These are phyloP conservation scores for Hypoxylon sp. DNA, from an alignment of 2,329 filamentous ascomycete species.

Conservation along the genomic window DNA sequence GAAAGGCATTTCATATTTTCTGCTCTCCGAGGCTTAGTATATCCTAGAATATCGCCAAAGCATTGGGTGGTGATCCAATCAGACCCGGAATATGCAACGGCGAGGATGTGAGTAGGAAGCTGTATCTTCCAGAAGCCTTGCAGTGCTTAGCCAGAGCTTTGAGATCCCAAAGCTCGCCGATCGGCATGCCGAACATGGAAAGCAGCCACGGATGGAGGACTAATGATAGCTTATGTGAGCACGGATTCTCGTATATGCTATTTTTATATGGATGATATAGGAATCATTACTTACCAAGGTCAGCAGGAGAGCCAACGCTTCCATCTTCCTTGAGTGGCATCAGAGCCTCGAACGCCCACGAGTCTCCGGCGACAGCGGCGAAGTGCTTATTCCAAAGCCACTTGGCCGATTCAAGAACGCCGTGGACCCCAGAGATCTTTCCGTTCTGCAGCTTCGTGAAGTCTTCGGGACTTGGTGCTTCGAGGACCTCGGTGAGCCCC, in stretches of 20 bases:
- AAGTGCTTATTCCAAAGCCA: conserved; percentile 78
- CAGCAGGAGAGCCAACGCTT: conserved; percentile 41
- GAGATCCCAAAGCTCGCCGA: conserved; percentile 65
- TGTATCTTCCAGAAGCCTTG: conserved; percentile 60
- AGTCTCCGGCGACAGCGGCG: conserved; percentile 69
- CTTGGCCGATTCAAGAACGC: conserved; percentile 59
- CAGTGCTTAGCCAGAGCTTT: conserved; percentile 62
- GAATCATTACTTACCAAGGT: conserved; percentile 49
- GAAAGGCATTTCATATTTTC: no score
- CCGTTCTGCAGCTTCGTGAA: conserved; percentile 45
- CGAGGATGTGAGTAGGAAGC: conserved; percentile 68
- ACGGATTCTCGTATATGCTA: not conserved
- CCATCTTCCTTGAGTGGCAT: conserved; percentile 59
- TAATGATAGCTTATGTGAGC: conserved; percentile 35
- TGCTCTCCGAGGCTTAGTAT: no score
- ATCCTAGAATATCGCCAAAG: conserved; percentile 55
- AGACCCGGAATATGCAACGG: conserved; percentile 66
- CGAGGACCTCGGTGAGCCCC: conserved; percentile 67
- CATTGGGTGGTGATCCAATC: conserved; percentile 58
- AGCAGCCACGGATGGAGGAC: conserved; percentile 59
- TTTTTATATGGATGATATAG: not conserved
- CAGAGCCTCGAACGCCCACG: conserved; percentile 69
- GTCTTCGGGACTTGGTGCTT: conserved; percentile 51
- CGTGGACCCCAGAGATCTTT: conserved; percentile 53
- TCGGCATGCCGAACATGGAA: conserved; percentile 59